Conservation (phyloP, 495 filamentous ascomycete genomes). For the Lichenothelia convexa region DNA sequence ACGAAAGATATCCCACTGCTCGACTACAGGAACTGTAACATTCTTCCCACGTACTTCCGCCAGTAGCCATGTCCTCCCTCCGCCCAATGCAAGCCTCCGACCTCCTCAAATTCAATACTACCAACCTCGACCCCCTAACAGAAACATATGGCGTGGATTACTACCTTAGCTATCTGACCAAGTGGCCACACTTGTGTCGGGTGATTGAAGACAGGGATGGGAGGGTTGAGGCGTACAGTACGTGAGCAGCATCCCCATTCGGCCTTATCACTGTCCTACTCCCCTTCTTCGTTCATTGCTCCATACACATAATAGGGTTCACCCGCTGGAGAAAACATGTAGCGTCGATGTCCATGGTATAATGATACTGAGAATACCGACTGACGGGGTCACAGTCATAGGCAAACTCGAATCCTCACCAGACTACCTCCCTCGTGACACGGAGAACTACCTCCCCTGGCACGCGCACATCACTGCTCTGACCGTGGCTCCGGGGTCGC, state of each 20-base stretch:
- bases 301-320: too few relatives aligned
- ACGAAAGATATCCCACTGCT: too few relatives aligned
- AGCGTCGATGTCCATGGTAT: too few relatives aligned
- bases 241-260: constrained; percentile 13
- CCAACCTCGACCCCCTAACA: constrained; percentile 79
- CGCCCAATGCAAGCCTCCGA: constrained; percentile 53
- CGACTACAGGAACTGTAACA: too few relatives aligned
- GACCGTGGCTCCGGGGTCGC: constrained; percentile 72
- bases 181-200: constrained; percentile 86
- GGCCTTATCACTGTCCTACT: background rate
- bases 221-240: constrained; percentile 86
- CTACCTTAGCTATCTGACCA: constrained; percentile 85
- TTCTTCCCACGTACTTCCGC: too few relatives aligned
- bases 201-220: constrained; percentile 65
- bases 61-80: constrained; percentile 57
- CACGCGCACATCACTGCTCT: constrained; percentile 95
- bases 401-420: constrained; percentile 88
- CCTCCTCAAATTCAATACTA: constrained; percentile 66
- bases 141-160: constrained; percentile 93
- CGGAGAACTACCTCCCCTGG: constrained; percentile 69
- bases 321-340: too few relatives aligned
- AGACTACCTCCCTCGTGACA: constrained; percentile 32
- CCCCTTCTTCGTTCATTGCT: too few relatives aligned
- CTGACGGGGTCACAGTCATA: constrained; percentile 46
- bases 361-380: background rate